These are phyloP conservation scores for Mycothermus thermophilus DNA, from an alignment of 495 filamentous ascomycete genomes.

Conservation along the genomic window DNA sequence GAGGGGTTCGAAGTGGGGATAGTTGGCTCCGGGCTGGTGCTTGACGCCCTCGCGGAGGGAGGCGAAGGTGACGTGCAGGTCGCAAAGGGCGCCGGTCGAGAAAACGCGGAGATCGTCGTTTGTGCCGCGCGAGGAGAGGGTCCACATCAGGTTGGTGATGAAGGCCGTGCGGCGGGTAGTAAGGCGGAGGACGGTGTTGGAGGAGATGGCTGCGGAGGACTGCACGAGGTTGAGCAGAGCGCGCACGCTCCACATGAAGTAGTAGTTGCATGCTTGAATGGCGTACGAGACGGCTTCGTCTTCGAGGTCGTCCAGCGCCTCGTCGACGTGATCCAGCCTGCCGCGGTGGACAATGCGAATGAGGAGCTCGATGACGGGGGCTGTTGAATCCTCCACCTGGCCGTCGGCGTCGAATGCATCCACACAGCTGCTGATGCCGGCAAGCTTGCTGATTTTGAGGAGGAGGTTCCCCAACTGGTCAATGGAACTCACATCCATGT, in stretches of 20 bases:
- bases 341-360: conserved; percentile 55
- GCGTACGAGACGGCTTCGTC: conserved; percentile 61
- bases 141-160: conserved; percentile 44
- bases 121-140: conserved; percentile 47
- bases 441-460: conserved; percentile 69
- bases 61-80: conserved; percentile 66
- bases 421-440: conserved; percentile 63
- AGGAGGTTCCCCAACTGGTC: conserved; percentile 63
- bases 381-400: conserved; percentile 31
- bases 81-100: conserved; percentile 62
- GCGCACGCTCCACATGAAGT: conserved; percentile 89
- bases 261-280: conserved; percentile 61
- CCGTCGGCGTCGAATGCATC: conserved; percentile 53
- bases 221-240: conserved; percentile 28
- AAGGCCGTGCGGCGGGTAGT: conserved; percentile 44
- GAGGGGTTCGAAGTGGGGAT: conserved; percentile 45
- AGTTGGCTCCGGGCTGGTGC: conserved; percentile 16
- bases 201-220: conserved; percentile 28
- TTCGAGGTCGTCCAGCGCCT: conserved; percentile 54
- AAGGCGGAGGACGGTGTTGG: conserved; percentile 41
- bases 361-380: conserved; percentile 50
- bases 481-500: conserved; percentile 46
- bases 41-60: conserved; percentile 42
- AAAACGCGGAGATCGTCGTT: conserved; percentile 64
- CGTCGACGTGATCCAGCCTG: conserved; percentile 43